Evolutionary conservation across 2,329 filamentous ascomycete genomes (phyloP), one percentile per base, ranked within the genome.

Genomic region (Fusarium staphyleae): DNA sequence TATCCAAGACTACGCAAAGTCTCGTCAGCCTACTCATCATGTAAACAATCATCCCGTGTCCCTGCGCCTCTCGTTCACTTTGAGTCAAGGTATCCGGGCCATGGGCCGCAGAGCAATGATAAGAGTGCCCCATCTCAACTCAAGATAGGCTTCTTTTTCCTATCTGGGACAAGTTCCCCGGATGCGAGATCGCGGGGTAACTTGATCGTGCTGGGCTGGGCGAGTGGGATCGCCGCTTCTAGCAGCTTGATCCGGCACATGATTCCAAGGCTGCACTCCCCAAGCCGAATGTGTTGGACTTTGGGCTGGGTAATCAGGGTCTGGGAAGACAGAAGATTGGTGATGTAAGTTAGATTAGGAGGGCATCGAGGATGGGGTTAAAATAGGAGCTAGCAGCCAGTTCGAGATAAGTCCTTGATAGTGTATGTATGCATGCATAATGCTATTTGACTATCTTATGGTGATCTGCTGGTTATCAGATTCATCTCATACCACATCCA

Each of bases 81-180:
- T 62, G 53, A 39, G 59, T 60, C 30, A 43, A 28, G 22, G 22
- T 49, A 41, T 32, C 46, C 46, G 46, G 44, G 14, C 11, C 8
- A 10, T 35, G 13, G 14, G 18, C 15, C n/a, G 13, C 30, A n/a
- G 29, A 4, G n/a, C n/a, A 3, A 8, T 15, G 36, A 26, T 43
- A 59, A 60, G 50, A 56, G 55, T 51, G 4, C 55, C 58, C 14
- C 10, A 50, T 30, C 7, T 6, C 24, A 4, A 5, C 28, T 9
- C 10, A 5, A 19, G 58, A 61, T 61, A 61, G 59, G 47, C 36
- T 60, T 24, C 26, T 36, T 56, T 62, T 62, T 28, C 59, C 59
- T 62, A 62, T 62, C 48, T 37, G 35, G 59, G 59, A 36, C 43
- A 62, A 52, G 50, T 37, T 56, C 43, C 12, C 58, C 59, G 55